Evolutionary conservation across 2,329 filamentous ascomycete genomes (phyloP).

Genomic region (Davidsoniella eucalypti): DNA sequence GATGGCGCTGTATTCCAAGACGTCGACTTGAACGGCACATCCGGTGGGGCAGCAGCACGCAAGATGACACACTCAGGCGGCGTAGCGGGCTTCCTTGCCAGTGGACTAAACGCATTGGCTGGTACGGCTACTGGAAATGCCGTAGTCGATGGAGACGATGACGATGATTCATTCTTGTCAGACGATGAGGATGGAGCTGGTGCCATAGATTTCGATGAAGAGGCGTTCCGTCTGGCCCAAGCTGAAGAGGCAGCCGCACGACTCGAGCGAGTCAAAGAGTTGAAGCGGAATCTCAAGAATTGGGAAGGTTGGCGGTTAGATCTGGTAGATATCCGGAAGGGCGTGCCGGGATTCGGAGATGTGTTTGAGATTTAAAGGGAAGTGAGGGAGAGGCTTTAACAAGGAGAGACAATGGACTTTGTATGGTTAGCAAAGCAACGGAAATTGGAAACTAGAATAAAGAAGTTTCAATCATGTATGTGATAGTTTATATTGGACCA

Average conservation of each 20-base stretch:
- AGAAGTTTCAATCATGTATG: no score
- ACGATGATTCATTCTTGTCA: slow-evolving; percentile 33
- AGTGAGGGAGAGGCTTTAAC: neutral
- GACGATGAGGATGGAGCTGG: slow-evolving; percentile 30
- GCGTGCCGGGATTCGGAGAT: slow-evolving; percentile 42
- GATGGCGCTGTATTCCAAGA: slow-evolving; percentile 57
- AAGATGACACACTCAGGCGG: slow-evolving; percentile 28
- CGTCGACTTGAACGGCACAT: slow-evolving; percentile 52
- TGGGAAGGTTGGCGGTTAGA: slow-evolving; percentile 54
- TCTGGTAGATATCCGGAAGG: slow-evolving; percentile 41
- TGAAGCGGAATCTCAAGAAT: slow-evolving; percentile 46
- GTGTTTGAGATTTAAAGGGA: slow-evolving; percentile 42
- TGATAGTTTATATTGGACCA: no score
- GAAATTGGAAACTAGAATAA: no score
- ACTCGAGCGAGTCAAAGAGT: slow-evolving; percentile 46
- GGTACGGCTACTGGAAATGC: slow-evolving; percentile 23
- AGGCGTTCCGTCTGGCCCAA: slow-evolving; percentile 45
- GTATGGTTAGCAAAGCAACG: no score
- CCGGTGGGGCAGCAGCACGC: slow-evolving; percentile 20
- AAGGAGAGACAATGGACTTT: no score
- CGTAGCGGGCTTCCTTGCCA: slow-evolving; percentile 41
- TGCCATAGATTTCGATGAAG: slow-evolving; percentile 43
- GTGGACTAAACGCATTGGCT: slow-evolving; percentile 42
- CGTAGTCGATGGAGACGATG: slow-evolving; percentile 14
- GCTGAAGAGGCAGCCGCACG: slow-evolving; percentile 43